Conservation (phyloP, 2,329 filamentous ascomycete species). For the Pezicula carpinea region DNA sequence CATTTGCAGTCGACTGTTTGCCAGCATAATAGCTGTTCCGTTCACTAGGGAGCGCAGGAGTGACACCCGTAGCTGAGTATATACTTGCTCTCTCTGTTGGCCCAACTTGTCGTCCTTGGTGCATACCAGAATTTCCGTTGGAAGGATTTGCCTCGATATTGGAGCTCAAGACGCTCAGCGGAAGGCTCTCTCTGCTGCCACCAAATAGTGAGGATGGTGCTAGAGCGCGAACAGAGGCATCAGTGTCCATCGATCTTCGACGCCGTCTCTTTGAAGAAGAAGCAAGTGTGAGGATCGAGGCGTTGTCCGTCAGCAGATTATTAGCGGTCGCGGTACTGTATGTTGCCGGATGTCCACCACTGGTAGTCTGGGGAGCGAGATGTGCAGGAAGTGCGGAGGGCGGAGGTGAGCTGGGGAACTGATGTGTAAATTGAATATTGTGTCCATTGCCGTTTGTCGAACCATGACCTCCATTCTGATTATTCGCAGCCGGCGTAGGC, state of each 20-base stretch:
- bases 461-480: slow-evolving; percentile 38
- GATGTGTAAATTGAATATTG: slow-evolving; percentile 58
- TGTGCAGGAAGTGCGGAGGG: slow-evolving; percentile 71
- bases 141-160: slow-evolving; percentile 55
- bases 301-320: slow-evolving; percentile 78
- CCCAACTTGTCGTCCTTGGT: slow-evolving; percentile 43
- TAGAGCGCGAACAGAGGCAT: slow-evolving; percentile 80
- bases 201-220: slow-evolving; percentile 79
- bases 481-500: slow-evolving; percentile 37
- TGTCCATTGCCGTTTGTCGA: slow-evolving; percentile 18
- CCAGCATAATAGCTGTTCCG: slow-evolving; percentile 77
- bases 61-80: slow-evolving; percentile 70
- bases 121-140: slow-evolving; percentile 45
- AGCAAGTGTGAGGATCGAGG: slow-evolving; percentile 78
- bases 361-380: slow-evolving; percentile 44
- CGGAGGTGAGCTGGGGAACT: slow-evolving; percentile 59
- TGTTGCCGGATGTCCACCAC: slow-evolving; percentile 56
- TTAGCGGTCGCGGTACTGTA: slow-evolving; percentile 78
- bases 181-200: slow-evolving; percentile 74
- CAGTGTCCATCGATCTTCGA: slow-evolving; percentile 76
- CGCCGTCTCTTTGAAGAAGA: slow-evolving; percentile 76
- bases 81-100: slow-evolving; percentile 68
- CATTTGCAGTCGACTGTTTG: slow-evolving; percentile 44
- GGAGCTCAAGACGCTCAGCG: slow-evolving; percentile 71
- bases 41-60: slow-evolving; percentile 65